Conservation (phyloP, 768 basidiomycete genomes). For the Bullera alba region DNA sequence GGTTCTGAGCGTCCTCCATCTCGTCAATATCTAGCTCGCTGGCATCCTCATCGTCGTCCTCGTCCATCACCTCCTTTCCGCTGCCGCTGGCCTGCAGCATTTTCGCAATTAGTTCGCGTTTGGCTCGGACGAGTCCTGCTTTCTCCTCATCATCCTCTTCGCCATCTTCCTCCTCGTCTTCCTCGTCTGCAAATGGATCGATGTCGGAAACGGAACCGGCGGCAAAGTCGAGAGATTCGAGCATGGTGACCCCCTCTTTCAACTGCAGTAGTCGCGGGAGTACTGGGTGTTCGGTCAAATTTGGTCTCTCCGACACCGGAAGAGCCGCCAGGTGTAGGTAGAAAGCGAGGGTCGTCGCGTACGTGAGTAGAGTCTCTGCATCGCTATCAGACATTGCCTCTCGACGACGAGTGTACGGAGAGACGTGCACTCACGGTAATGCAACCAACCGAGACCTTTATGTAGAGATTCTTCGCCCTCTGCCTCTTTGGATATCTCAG, state of each 20-base stretch:
- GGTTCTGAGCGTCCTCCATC: constrained; percentile 40
- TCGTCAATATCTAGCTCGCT: neutral
- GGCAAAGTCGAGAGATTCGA: constrained; percentile 77
- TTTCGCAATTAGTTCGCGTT: constrained; percentile 19
- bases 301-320: constrained; percentile 49
- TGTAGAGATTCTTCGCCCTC: constrained; percentile 32
- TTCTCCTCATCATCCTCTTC: constrained; percentile 44
- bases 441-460: constrained; percentile 49
- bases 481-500: constrained; percentile 31
- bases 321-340: constrained; percentile 75
- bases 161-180: constrained; percentile 40
- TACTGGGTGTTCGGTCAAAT: constrained; percentile 62
- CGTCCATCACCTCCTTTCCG: constrained; percentile 27
- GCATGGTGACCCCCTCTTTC: constrained; percentile 69
- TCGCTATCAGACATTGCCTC: neutral
- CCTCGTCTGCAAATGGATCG: constrained; percentile 46
- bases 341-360: constrained; percentile 82
- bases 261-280: constrained; percentile 68
- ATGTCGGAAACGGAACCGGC: constrained; percentile 38
- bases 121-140: constrained; percentile 11
- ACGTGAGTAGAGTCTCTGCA: constrained; percentile 80
- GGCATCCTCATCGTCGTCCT: constrained; percentile 33
- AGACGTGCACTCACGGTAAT: constrained; percentile 71
- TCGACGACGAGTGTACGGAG: neutral
- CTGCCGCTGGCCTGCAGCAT: constrained; percentile 9